Percentiles rank a stretch among this genome's conserved stretches.
These are phyloP conservation scores for Talaromyces nanjingensis DNA, from an alignment of 495 filamentous ascomycete species.

Conservation along the genomic window DNA sequence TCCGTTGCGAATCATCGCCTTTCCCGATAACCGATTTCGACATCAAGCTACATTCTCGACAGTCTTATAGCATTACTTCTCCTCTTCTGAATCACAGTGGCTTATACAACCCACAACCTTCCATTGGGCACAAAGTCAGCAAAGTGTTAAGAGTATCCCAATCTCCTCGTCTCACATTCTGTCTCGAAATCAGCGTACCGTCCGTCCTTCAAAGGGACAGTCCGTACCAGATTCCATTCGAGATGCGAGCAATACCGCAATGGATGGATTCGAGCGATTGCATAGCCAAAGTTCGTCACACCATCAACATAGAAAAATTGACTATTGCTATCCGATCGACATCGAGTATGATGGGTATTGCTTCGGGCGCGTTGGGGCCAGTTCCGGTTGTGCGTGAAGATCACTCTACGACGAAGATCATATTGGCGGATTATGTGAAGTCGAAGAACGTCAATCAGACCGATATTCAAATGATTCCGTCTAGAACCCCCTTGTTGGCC, in stretches of 20 bases:
- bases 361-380: neutral
- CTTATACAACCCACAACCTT: neutral
- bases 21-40: neutral
- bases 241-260: neutral
- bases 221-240: neutral
- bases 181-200: neutral
- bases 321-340: neutral
- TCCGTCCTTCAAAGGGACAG: neutral
- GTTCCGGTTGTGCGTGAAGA: neutral
- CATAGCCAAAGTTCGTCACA: neutral
- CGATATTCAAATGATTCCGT: neutral
- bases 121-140: neutral
- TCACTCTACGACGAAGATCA: neutral
- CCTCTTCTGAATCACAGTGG: neutral
- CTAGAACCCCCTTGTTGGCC: neutral
- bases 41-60: neutral
- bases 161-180: neutral
- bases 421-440: neutral
- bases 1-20: neutral
- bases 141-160: neutral
- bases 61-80: neutral
- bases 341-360: neutral
- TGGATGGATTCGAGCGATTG: neutral
- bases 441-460: neutral
- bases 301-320: neutral